These are phyloP conservation scores for Coix lacrymajobi DNA, from an alignment of 176 grass and related monocot species.

Conservation along the genomic window DNA sequence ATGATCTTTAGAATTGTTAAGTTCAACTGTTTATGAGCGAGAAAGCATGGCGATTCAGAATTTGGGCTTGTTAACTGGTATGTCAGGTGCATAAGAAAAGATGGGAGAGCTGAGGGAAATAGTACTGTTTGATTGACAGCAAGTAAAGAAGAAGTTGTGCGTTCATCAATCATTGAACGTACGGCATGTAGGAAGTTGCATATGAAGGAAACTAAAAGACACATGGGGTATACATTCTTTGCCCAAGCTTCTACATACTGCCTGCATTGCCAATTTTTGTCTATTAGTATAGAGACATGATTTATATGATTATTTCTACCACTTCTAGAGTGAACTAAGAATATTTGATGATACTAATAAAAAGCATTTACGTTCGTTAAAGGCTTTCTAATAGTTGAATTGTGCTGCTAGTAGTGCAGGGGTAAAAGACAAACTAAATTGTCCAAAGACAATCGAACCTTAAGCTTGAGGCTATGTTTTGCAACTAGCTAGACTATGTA, in stretches of 20 bases:
- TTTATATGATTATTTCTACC: neutral
- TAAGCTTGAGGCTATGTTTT: neutral
- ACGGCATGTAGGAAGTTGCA: conserved; percentile 4
- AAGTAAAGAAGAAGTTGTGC: conserved; percentile 20
- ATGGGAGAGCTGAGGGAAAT: neutral
- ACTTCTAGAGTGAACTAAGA: neutral
- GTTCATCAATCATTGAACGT: conserved; percentile 31
- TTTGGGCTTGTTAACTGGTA: neutral
- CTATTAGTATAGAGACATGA: neutral
- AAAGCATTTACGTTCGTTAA: neutral
- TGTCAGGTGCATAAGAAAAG: neutral
- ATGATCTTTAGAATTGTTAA: no score
- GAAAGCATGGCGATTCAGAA: neutral
- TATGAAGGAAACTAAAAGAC: conserved; percentile 16
- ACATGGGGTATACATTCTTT: conserved; percentile 1
- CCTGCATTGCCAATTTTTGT: neutral
- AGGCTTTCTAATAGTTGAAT: neutral
- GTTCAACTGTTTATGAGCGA: neutral
- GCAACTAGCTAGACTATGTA: neutral
- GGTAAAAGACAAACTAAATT: neutral
- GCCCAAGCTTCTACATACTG: neutral
- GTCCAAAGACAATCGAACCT: neutral
- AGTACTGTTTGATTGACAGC: neutral
- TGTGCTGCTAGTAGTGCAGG: neutral
- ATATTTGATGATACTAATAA: neutral